Evolutionary conservation across 2,329 filamentous ascomycete genomes (phyloP), one percentile per base, ranked within the genome.

Genomic region (Xenoacremonium recifei): DNA sequence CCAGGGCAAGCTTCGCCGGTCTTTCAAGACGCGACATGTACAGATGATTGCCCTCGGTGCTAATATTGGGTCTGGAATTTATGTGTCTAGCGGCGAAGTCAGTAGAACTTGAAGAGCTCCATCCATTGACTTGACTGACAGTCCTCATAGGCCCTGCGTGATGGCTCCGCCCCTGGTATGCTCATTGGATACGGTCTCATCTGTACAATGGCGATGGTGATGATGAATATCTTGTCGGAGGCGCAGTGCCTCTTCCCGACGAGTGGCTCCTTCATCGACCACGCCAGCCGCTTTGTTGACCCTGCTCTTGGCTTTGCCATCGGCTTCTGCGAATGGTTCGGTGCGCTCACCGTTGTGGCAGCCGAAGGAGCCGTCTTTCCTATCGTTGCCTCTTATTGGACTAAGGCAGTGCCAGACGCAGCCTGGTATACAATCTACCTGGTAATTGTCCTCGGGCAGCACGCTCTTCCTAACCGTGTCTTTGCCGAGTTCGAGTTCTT

Each of bases 311-410:
- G 29, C 29, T 32, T 32, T 16, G 29, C 29, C 15, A 32, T 32
- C 15, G 29, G 29, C 10, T 32, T 32, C 15, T 32, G 29, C 29
- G 29, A 32, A 32, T 32, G 29, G 29, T 32, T 32, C 29, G 29
- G 29, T 32, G 29, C 29, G 6, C 29, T 32, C 6, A 32, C 29
- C 15, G 29, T 32, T 6, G 29, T 32, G 10, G 29, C 29, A 11
- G 29, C 29, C 29, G 29, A 32, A 32, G 29, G 29, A 32, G 29
- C 29, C 16, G 29, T 32, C 29, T 32, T 32, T 16, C 29, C 29
- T 32, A 16, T 32, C 9, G 29, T 32, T 6, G 9, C 9, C 29
- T 32, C 29, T 32, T 32, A 32, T 15, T 32, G 29, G 29, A 32
- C 29, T 15, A 32, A 32, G 15, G 29, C 29, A 32, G 29, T 32